Evolutionary conservation across 345 rosid species (phyloP).

Genomic region (Eucalyptus erythrocorys): DNA sequence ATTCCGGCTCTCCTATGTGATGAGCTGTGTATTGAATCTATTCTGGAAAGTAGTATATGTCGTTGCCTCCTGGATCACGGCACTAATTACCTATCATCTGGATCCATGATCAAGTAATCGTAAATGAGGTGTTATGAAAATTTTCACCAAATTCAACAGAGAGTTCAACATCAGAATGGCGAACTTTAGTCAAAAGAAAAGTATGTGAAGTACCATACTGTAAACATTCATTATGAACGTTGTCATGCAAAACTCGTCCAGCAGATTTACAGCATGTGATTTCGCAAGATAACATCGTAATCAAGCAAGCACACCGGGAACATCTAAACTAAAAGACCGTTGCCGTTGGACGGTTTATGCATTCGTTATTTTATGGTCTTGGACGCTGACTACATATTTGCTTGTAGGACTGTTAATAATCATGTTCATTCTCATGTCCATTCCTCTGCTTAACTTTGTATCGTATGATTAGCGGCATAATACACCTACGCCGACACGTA

Average conservation of each 20-base stretch:
- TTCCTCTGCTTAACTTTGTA: background rate
- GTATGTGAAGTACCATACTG: background rate
- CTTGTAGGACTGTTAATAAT: background rate
- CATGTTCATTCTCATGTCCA: background rate
- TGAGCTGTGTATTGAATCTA: background rate
- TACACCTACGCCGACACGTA: background rate
- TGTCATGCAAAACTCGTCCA: background rate
- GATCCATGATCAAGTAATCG: background rate
- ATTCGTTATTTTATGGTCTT: background rate
- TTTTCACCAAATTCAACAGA: background rate
- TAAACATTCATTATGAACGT: background rate
- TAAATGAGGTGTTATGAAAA: background rate
- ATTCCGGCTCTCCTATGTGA: background rate
- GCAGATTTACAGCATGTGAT: background rate
- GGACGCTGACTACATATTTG: background rate
- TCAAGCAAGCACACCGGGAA: background rate
- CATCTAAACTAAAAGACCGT: background rate
- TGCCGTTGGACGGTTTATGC: background rate
- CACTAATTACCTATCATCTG: background rate
- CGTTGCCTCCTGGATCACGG: background rate
- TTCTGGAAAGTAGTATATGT: background rate
- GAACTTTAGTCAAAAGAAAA: background rate
- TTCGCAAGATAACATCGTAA: background rate
- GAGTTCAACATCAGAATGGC: background rate
- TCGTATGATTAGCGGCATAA: background rate